Base-by-base conservation (phyloP, 2,329 filamentous ascomycete species). In the Pseudogymnoascus sp. region DNA sequence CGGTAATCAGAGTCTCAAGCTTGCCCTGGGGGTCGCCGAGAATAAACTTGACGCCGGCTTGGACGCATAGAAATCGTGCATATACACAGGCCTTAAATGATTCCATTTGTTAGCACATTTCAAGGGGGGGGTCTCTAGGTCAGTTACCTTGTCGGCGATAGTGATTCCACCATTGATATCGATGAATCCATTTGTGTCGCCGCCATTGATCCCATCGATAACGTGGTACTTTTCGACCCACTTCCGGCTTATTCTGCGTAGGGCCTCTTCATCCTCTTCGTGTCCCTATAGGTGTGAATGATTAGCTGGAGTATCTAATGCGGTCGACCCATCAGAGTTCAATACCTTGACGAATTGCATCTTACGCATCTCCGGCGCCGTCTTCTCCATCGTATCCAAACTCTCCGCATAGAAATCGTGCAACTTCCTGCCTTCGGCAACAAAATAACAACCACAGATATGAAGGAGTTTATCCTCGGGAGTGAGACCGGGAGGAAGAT, bases 1-100 rank as follows among this genome's bases (percentile, higher is more conserved):
- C 37, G 5, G 40, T 59, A 11, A 67, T 49, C n/a, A 64, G 63
- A n/a, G 25, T 18, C 11, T 12, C 31, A 37, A 67, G 59, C 40
- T 67, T 66, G 21, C 72, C 71, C n/a, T 67, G 64, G 21, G 63
- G 63, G 8, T 65, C 62, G 1, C 68, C 69, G 0, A 69, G 28
- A 21, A 73, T 61, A 42, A 74, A 69, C 53, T 70, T 70, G 2
- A 73, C 71, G 14, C 72, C 72, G 1, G 65, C 63, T 23, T 64
- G 12, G 3, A 37, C 36, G 36, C 36, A 37, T 11, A 37, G 11
- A n/a, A 37, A 37, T 37, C 36, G 36, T 37, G 36, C 36, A 12
- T 37, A 37, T 2, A 64, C 65, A 60, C 68, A 70, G 23, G 67
- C 67, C 67, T 28, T 69, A 28, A 8, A 8, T 12, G n/a, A 53